Evolutionary conservation across 805 yeast genomes (phyloP).

Genomic region (Saturnispora quitensis): DNA sequence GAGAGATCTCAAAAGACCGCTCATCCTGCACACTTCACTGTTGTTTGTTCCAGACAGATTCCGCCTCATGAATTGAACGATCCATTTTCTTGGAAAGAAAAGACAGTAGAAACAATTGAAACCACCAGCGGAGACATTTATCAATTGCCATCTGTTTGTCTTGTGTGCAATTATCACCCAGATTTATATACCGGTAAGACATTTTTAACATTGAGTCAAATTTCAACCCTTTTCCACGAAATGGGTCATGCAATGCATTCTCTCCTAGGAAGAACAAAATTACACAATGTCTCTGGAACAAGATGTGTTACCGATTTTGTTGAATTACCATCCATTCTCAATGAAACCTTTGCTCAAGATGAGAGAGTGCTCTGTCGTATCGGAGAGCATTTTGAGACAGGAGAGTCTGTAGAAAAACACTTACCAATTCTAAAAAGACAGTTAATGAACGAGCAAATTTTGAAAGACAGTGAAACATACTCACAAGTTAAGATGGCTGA

Average conservation of each 20-base stretch:
- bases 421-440: constrained; percentile 36
- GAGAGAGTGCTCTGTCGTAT: constrained; percentile 63
- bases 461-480: constrained; percentile 65
- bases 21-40: constrained; percentile 92
- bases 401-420: constrained; percentile 44
- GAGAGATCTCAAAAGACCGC: constrained; percentile 66
- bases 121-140: constrained; percentile 37
- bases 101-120: constrained; percentile 24
- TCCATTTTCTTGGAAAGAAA: constrained; percentile 26
- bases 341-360: constrained; percentile 88
- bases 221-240: constrained; percentile 92
- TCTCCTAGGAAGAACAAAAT: constrained; percentile 83
- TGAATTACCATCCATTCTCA: constrained; percentile 90
- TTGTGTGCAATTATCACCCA: constrained; percentile 71
- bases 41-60: constrained; percentile 83
- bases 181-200: constrained; percentile 31
- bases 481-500: constrained; percentile 87
- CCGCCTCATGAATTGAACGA: constrained; percentile 44
- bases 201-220: constrained; percentile 62
- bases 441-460: constrained; percentile 40
- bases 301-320: constrained; percentile 95
- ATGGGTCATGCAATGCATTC: constrained; percentile 99
- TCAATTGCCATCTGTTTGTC: constrained; percentile 84
- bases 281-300: constrained; percentile 92
- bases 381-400: constrained; percentile 65